phyloP scores from a whole-genome alignment of 306 rosid species.

The Crataegus laevigata region DNA sequence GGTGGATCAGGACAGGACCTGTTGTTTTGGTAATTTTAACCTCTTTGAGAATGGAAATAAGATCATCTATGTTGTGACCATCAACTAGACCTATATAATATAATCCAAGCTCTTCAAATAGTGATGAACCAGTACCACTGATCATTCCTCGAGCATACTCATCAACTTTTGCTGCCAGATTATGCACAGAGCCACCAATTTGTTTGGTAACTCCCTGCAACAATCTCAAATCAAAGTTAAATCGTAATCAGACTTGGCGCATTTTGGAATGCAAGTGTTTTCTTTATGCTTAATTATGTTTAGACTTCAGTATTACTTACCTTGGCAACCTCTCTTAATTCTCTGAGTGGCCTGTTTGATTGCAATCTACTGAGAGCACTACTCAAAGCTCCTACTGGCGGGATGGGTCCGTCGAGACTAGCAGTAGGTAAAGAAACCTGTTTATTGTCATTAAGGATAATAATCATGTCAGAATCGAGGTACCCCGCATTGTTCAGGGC shows the following conservation, averaged over 20 bases:
- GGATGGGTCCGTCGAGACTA: slow-evolving; percentile 76
- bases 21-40: slow-evolving; percentile 79
- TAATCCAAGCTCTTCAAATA: slow-evolving; percentile 96
- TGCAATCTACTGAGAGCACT: slow-evolving; percentile 93
- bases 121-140: slow-evolving; percentile 83
- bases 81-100: slow-evolving; percentile 98
- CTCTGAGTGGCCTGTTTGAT: slow-evolving; percentile 90
- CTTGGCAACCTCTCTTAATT: slow-evolving; percentile 95
- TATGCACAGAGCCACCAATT: slow-evolving; percentile 92
- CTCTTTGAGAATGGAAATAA: slow-evolving; percentile 75
- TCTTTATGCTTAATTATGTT: not conserved
- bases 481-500: slow-evolving; percentile 99
- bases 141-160: slow-evolving; percentile 99
- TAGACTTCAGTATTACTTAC: slow-evolving; percentile 28
- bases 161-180: slow-evolving; percentile 95
- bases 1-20: slow-evolving; percentile 90
- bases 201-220: slow-evolving; percentile 83
- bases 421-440: slow-evolving; percentile 97
- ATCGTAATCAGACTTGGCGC: slow-evolving; percentile 5
- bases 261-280: not conserved
- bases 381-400: slow-evolving; percentile 97
- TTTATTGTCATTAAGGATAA: slow-evolving; percentile 91
- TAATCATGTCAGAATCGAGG: slow-evolving; percentile 95
- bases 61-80: slow-evolving; percentile 94
- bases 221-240: slow-evolving; percentile 8